Percentiles rank a stretch among this genome's conserved stretches.
Conservation (phyloP, 768 basidiomycete genomes). For the Coprinellus aureogranulatus region DNA sequence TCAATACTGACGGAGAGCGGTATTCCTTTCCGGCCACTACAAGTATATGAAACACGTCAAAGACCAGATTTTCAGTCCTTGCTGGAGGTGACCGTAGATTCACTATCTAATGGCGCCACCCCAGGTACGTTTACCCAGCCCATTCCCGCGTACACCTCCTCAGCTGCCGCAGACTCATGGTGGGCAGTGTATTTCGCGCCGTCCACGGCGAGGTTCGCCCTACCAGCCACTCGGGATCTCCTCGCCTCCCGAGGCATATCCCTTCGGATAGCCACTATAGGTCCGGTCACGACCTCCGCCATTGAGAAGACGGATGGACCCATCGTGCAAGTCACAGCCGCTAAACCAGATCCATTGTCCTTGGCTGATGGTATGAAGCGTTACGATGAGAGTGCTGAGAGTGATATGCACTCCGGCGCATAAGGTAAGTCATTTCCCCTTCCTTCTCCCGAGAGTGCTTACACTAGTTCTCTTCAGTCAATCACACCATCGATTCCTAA, state of each 20-base stretch:
- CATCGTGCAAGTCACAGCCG: conserved; percentile 12
- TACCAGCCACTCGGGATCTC: conserved; percentile 12
- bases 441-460: too few species aligned
- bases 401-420: neutral
- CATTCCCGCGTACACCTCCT: neutral
- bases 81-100: conserved; percentile 32
- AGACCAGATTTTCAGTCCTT: conserved; percentile 49
- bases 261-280: conserved; percentile 16
- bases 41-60: conserved; percentile 70
- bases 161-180: conserved; percentile 10
- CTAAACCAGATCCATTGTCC: conserved; percentile 13
- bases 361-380: neutral
- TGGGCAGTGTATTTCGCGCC: conserved; percentile 23
- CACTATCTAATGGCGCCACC: conserved; percentile 1
- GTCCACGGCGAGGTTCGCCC: conserved; percentile 15
- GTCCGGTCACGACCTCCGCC: conserved; percentile 14
- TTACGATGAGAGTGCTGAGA: neutral
- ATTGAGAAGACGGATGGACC: conserved; percentile 13
- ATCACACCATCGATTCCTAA: too few species aligned
- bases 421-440: neutral
- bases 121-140: neutral
- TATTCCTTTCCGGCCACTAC: conserved; percentile 46
- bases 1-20: conserved; percentile 44
- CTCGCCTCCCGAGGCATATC: neutral
- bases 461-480: too few species aligned